Base-by-base conservation (phyloP, 352 stramenopile species). In the Phytopythium sindhum region DNA sequence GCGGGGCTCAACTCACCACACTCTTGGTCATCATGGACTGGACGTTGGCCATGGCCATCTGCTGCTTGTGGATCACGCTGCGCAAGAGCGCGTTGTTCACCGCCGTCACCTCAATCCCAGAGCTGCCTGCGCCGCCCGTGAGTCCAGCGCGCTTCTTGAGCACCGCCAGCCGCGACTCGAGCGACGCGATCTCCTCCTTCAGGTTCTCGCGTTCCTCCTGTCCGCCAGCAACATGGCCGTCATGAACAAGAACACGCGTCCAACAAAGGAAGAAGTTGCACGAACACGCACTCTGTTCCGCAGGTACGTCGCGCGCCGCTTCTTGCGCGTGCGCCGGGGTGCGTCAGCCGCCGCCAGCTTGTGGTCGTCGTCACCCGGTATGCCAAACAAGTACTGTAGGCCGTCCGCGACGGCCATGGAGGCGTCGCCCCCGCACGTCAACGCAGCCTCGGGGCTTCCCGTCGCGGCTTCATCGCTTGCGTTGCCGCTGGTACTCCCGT, bases 121-220 rank as follows among this genome's bases (percentile, higher is more conserved):
- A 19, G 24, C 15, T 11, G 52, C 14, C 31, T 2, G 6, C 11
- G 19, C 31, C 53, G 21, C 21, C 33, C 35, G 11, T 8, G 21
- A 59, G 9, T 2, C 53, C 53, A 4, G 53, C 33, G 24, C 63
- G 66, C 6, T 54, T 63, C 41, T 69, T 70, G 11, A 81, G 63
- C 24, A 77, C 69, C 41, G 64, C 61, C 57, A 81, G 69, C 57
- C 78, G 71, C 45, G 64, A 69, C 65, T 81, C 65, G n/a, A 81
- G 56, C 7, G 53, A 56, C 63, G 66, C 58, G 7, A 76, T 62
- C 35, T 81, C 74, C 33, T 60, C 47, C 33, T 68, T 54, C 4
- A 81, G 33, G 5, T 41, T 44, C 26, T 66, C 60, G 37, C 72
- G 66, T 26, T 81, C 69, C 45, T 80, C 71, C 60, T 47, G 35